Percentiles rank a stretch among this genome's conserved stretches.
These are phyloP conservation scores for Lomentospora prolificans DNA, from an alignment of 2,329 filamentous ascomycete genomes.

Conservation along the genomic window DNA sequence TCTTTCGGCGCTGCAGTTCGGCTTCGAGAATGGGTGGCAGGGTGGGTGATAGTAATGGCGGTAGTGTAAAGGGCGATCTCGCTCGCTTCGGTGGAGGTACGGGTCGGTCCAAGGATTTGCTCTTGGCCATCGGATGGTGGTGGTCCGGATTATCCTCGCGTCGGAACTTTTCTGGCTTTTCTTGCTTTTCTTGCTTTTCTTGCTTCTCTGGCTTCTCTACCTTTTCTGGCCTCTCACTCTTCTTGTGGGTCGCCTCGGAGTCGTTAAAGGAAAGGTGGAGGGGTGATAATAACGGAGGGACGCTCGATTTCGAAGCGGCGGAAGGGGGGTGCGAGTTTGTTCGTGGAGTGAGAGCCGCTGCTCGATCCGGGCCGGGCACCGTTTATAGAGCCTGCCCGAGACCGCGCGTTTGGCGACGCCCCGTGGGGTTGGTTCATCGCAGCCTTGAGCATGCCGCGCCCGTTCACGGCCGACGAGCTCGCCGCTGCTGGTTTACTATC, in stretches of 20 bases:
- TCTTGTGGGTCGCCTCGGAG: constrained; percentile 21
- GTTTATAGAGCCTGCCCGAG: constrained; percentile 31
- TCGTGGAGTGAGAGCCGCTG: constrained; percentile 23
- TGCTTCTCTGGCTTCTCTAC: constrained; percentile 14
- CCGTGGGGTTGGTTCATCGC: constrained; percentile 17
- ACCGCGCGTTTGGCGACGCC: constrained; percentile 26
- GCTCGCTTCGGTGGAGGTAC: constrained; percentile 25
- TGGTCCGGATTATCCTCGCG: constrained; percentile 14
- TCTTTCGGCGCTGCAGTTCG: constrained; percentile 28
- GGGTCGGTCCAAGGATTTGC: constrained; percentile 18
- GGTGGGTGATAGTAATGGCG: constrained; percentile 45
- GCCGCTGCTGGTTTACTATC: constrained; percentile 22
- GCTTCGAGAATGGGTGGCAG: constrained; percentile 42
- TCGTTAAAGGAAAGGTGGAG: constrained; percentile 35
- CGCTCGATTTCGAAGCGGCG: constrained; percentile 24
- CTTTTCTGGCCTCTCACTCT: constrained; percentile 17
- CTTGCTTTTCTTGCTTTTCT: constrained; percentile 25
- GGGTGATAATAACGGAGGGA: constrained; percentile 45
- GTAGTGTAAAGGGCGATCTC: constrained; percentile 28
- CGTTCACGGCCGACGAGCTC: constrained; percentile 25
- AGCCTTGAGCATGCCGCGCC: constrained; percentile 23
- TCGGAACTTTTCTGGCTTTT: constrained; percentile 13
- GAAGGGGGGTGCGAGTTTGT: constrained; percentile 19
- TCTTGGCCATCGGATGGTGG: constrained; percentile 18
- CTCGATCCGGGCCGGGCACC: constrained; percentile 25